Base-by-base conservation (phyloP, 352 stramenopile genomes). In the Globisporangium paroecandrum region DNA sequence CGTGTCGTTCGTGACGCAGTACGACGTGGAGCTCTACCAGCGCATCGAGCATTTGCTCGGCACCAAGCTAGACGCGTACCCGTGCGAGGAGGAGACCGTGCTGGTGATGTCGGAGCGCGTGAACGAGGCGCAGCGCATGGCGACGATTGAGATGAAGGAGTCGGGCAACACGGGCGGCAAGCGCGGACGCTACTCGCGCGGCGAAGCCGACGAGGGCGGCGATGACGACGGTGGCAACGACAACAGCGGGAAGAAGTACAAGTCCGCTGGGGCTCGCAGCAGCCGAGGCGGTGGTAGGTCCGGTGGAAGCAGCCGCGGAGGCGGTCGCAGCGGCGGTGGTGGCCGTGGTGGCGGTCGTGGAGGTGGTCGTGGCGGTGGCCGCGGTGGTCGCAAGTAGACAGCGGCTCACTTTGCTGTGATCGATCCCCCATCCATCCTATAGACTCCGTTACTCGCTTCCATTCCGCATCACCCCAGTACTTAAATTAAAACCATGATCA, bases 21-120 rank as follows among this genome's bases (percentile, higher is more conserved):
- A 99, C 80, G 97, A 99, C 78, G 94, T 99, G 1, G 97, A 99
- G 85, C 79, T 99, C 32, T 99, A 99, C 83, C 97, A 99, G 77
- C 87, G 97, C 41, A 94, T 99, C 56, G 96, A 99, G 72, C 89
- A 97, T 65, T 71, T 96, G 59, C 78, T 98, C 15, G 85, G 83
- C 43, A 91, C 89, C 32, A 95, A 97, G 70, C 73, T 97, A 1
- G 78, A 89, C 58, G 56, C 77, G 34, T 97, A 95, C 53, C 69
- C 83, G 49, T 95, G 87, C 36, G 91, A 98, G 69, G 96, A 99
- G 77, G 93, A 99, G 65, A 98, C 95, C 3, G 97, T 99, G 22
- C 74, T 99, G 38, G 87, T 99, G 8, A 89, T 99, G 66, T 89
- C 98, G 41, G 97, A 99, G 74, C 84, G 97, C 47, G 97, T 99